Evolutionary conservation across 1,284 basidiomycete species (phyloP).

Genomic region (Ustilago sp.): DNA sequence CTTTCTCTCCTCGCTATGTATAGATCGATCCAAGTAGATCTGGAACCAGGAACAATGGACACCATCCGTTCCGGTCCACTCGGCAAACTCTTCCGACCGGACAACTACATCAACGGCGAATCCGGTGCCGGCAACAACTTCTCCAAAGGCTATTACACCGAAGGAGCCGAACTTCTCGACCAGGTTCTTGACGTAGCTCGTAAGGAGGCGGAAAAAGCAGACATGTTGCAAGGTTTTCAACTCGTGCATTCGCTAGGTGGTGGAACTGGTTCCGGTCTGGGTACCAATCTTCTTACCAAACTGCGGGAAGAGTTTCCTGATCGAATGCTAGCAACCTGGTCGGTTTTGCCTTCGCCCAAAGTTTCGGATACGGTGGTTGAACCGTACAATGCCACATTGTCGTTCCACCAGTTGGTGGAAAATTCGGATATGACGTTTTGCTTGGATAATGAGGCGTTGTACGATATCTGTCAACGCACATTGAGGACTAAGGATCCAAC

Average conservation of each 20-base stretch:
- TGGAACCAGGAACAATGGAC: slow-evolving; percentile 90
- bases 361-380: slow-evolving; percentile 96
- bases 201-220: slow-evolving; percentile 77
- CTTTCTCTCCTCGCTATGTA: slow-evolving; percentile 72
- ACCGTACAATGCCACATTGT: slow-evolving; percentile 91
- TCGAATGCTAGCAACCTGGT: slow-evolving; percentile 92
- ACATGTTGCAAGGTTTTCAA: slow-evolving; percentile 93
- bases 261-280: slow-evolving; percentile 73
- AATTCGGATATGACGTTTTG: slow-evolving; percentile 88
- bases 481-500: slow-evolving; percentile 76
- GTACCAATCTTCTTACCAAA: slow-evolving; percentile 67
- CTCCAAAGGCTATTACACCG: slow-evolving; percentile 77
- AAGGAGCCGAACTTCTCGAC: slow-evolving; percentile 86
- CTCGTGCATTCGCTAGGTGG: slow-evolving; percentile 92
- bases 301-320: slow-evolving; percentile 72
- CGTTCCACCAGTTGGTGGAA: slow-evolving; percentile 90
- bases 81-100: slow-evolving; percentile 84
- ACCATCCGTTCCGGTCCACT: slow-evolving; percentile 76
- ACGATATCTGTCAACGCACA: slow-evolving; percentile 83
- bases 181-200: slow-evolving; percentile 75
- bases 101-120: slow-evolving; percentile 78
- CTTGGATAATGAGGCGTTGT: slow-evolving; percentile 94
- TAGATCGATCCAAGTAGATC: slow-evolving; percentile 88
- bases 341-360: slow-evolving; percentile 89
- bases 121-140: slow-evolving; percentile 89